Percentiles rank a stretch among this genome's conserved stretches.
phyloP scores from a whole-genome alignment of 1,284 basidiomycete genomes.

The Cutaneotrichosporon mucoides region DNA sequence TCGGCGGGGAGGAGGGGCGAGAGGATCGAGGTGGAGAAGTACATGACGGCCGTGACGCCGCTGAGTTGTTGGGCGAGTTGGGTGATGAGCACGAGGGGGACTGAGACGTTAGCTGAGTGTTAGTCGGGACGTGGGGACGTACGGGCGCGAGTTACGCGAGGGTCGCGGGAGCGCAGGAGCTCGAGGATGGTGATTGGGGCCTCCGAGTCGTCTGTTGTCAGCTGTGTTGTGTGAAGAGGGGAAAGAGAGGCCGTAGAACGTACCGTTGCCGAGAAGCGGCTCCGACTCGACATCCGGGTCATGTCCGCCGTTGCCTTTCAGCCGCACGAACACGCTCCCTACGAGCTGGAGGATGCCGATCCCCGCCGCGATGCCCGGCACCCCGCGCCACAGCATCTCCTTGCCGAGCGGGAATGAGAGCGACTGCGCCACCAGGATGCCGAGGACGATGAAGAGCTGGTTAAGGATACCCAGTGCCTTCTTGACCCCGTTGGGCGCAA shows the following conservation, averaged over 20 bases:
- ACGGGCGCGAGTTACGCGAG: slow-evolving; percentile 5
- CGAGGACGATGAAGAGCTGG: slow-evolving; percentile 48
- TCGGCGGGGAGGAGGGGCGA: slow-evolving; percentile 40
- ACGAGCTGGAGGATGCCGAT: slow-evolving; percentile 43
- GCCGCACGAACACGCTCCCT: slow-evolving; percentile 25
- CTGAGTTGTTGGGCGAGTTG: slow-evolving; percentile 39
- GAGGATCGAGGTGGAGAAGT: slow-evolving; percentile 48
- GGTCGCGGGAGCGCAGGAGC: slow-evolving; percentile 28
- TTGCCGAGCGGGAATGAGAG: slow-evolving; percentile 42
- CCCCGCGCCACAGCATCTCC: slow-evolving; percentile 40
- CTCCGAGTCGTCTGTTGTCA: background rate
- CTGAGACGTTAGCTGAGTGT: slow-evolving; percentile 6
- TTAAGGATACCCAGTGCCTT: slow-evolving; percentile 51
- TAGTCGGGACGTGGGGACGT: background rate
- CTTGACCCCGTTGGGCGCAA: slow-evolving; percentile 46
- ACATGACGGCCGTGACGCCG: slow-evolving; percentile 47
- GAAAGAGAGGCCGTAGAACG: too few species aligned
- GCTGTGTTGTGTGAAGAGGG: too few species aligned
- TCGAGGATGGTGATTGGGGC: slow-evolving; percentile 26
- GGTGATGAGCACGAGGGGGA: slow-evolving; percentile 34
- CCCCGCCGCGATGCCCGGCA: slow-evolving; percentile 37
- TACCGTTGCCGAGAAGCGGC: too few species aligned
- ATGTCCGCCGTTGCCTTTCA: background rate
- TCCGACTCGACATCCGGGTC: too few species aligned
- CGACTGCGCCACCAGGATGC: slow-evolving; percentile 47